Base-by-base conservation (phyloP, 1,284 basidiomycete genomes). In the Anthracocystis panici-leucophaei region DNA sequence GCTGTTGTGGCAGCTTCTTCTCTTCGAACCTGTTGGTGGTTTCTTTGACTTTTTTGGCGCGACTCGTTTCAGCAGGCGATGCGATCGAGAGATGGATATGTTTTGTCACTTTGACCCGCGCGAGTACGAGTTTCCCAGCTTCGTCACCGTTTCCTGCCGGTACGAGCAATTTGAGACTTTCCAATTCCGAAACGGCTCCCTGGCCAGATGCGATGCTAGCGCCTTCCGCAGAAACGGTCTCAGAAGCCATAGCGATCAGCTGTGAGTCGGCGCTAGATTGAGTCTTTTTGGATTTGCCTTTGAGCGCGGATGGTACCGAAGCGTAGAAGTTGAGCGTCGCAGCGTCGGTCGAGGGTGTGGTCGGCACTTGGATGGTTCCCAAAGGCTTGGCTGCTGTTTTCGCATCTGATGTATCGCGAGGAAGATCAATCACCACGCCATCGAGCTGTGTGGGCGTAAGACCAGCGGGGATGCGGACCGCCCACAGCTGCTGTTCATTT, bases 211-310 rank as follows among this genome's bases (percentile, higher is more conserved):
- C 61, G 12, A 69, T 16, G n/a, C 57, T 48, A 14, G 66, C 65
- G 21, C 62, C 59, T 54, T 46, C 68, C 29, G 51, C 54, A 23
- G 59, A 23, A 21, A 48, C 52, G 1, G 16, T 49, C 23, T 63
- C 55, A 5, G 71, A 76, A 2, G 79, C 77, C 77, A 81, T 81
- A 4, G 69, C 63, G 41, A 81, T 79, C 9, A 81, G 66, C 48
- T 81, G 79, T 20, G 79, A 77, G 20, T 70, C 58, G 7, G 63
- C 67, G 27, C 49, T 58, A 9, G 63, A 42, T 11, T 58, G 57
- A 5, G 56, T 11, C 33, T 65, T 72, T 21, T 57, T 67, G 9
- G 44, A 48, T 18, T 68, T 72, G 31, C 61, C 61, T 40, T 72
- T 67, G 31, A 52, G 25, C 5, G 62, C 44, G 0, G 74, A 61